A percentile compares a stretch with the other conserved stretches of the same genome.
These are phyloP conservation scores for Nitzschia sp. DNA, from an alignment of 108 stramenopile species.

Conservation along the genomic window DNA sequence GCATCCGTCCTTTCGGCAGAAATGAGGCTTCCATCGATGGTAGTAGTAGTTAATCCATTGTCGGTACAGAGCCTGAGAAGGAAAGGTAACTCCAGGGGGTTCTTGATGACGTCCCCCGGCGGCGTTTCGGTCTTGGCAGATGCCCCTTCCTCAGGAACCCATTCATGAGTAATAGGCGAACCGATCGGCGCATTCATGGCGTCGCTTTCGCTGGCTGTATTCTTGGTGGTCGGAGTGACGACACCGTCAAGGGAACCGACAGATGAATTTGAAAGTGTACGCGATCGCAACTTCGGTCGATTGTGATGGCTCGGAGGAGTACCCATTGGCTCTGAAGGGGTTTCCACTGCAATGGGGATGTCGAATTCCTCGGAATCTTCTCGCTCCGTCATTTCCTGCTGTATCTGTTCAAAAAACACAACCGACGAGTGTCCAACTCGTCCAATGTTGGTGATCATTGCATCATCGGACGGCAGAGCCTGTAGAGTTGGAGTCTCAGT, in stretches of 20 bases:
- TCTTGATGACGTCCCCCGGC: constrained; percentile 31
- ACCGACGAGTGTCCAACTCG: not conserved
- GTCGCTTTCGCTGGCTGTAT: not conserved
- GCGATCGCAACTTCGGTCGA: not conserved
- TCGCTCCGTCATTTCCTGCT: constrained; percentile 3
- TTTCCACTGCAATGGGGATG: not conserved
- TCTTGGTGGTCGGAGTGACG: not conserved
- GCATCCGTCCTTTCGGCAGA: not conserved
- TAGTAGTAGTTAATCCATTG: constrained; percentile 5
- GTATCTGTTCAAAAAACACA: constrained; percentile 20
- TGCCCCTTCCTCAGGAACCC: constrained; percentile 14
- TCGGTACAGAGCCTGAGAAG: not conserved
- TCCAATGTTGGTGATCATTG: not conserved
- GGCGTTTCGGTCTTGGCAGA: constrained; percentile 5
- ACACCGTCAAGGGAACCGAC: constrained; percentile 9
- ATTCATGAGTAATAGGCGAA: constrained; percentile 20
- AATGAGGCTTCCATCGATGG: constrained; percentile 12
- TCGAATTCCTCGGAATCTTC: constrained; percentile 3
- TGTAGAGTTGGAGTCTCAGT: not conserved
- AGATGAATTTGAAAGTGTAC: constrained; percentile 8
- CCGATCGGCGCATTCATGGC: not conserved
- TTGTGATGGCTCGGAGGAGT: not conserved
- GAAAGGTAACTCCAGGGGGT: constrained; percentile 25
- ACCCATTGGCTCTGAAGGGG: not conserved
- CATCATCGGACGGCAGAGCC: constrained; percentile 5